phyloP scores from a whole-genome alignment of 2,329 filamentous ascomycete species.

The Grosmannia huntii region DNA sequence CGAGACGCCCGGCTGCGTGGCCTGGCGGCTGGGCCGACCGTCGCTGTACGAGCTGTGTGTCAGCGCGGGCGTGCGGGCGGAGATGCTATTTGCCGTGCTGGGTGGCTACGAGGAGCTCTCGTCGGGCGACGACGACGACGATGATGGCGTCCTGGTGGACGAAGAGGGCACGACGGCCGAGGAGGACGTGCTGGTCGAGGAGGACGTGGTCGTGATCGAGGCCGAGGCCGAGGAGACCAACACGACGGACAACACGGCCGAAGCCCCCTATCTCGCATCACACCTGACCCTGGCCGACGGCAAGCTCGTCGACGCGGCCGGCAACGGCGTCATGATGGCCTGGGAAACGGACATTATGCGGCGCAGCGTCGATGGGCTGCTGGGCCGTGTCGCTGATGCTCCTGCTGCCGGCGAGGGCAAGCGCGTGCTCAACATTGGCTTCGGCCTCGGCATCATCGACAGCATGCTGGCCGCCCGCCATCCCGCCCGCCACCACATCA shows the following conservation, averaged over 20 bases:
- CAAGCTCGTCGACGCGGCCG: constrained; percentile 58
- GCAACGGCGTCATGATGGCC: constrained; percentile 87
- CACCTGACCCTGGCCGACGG: constrained; percentile 49
- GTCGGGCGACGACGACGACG: constrained; percentile 37
- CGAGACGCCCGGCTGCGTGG: constrained; percentile 87
- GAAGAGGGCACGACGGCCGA: constrained; percentile 22
- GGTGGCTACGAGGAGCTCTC: constrained; percentile 67
- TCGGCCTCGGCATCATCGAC: constrained; percentile 86
- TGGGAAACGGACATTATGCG: constrained; percentile 86
- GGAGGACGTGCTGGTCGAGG: constrained; percentile 15
- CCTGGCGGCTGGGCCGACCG: constrained; percentile 52
- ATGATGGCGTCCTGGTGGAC: constrained; percentile 22
- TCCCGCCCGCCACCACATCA: constrained; percentile 64
- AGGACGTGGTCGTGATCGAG: constrained; percentile 10
- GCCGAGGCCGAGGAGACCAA: constrained; percentile 9
- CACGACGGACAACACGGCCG: too few species aligned
- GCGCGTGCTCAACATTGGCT: constrained; percentile 72
- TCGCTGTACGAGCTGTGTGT: constrained; percentile 73
- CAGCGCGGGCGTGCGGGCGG: constrained; percentile 80
- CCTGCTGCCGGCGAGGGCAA: constrained; percentile 36
- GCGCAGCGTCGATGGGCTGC: constrained; percentile 55
- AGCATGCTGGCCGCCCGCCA: constrained; percentile 56
- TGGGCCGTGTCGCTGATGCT: too few species aligned
- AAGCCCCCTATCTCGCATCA: constrained; percentile 52
- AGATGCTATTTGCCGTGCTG: constrained; percentile 71